Evolutionary conservation across 1,284 basidiomycete genomes (phyloP), one percentile per base, ranked within the genome.

Genomic region (Phlebopus sp.): DNA sequence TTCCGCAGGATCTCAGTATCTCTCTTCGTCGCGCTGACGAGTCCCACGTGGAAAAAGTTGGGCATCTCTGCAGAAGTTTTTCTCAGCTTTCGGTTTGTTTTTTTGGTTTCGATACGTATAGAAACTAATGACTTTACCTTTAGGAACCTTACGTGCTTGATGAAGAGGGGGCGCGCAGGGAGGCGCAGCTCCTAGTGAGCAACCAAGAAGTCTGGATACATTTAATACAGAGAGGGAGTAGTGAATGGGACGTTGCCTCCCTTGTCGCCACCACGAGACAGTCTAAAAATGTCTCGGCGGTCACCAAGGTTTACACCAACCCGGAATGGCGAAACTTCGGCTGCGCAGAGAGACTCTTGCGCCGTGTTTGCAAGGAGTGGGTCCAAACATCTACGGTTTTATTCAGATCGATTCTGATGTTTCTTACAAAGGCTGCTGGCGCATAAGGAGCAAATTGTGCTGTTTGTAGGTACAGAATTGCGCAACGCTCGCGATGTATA

Each of bases 151-250:
- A 85, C 58, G 47, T 63, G 1, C 67, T 86, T 23, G 66, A 71
- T 0, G 38, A 47, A 5, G 64, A 70, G 2, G 49, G 59, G 17
- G 81, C 85, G 0, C 21, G 62, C 1, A 38, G 58, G 8, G 86
- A 89, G 60, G 84, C 85, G 1, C 50, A 50, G 11, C 55, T 67
- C 6, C 59, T 86, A 42, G 75, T 88, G 23, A 46, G 55, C 4
- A 70, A 74, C 11, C 46, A 65, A 9, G 71, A 78, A 47, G 72
- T 81, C 2, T 89, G 86, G 86, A 78, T 87, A 1, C 79, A 82
- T 52, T 68, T 73, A 37, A 67, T 80, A 15, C 56, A 58, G 34
- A 52, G 42, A 4, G 60, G 51, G 1, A 18, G 53, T 13, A 54
- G 49, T 13, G 51, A 55, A 35, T 50, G 47, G 51, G 70, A 74